Conservation (phyloP, 2,329 filamentous ascomycete species). For the Alternaria incomplexa region DNA sequence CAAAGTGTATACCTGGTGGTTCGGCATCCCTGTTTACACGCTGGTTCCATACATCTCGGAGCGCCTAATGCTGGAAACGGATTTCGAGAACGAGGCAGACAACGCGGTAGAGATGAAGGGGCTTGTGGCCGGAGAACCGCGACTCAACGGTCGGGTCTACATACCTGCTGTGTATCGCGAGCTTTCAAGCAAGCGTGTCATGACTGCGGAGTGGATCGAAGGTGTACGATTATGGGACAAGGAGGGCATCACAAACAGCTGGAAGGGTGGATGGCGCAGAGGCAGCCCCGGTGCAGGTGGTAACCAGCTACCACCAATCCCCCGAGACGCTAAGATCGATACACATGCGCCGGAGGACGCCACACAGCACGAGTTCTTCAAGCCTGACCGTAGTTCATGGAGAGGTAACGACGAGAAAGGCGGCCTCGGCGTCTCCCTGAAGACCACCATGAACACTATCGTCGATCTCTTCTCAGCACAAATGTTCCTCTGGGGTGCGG, state of each 20-base stretch:
- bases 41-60: slow-evolving; percentile 93
- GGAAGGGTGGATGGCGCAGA: slow-evolving; percentile 77
- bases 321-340: slow-evolving; percentile 44
- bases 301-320: slow-evolving; percentile 60
- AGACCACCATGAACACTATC: slow-evolving; percentile 95
- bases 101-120: slow-evolving; percentile 85
- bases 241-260: slow-evolving; percentile 74
- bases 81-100: slow-evolving; percentile 88
- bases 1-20: slow-evolving; percentile 82
- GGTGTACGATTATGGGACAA: slow-evolving; percentile 93
- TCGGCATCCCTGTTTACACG: slow-evolving; percentile 90
- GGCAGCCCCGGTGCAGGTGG: slow-evolving; percentile 81
- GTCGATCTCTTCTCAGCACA: slow-evolving; percentile 95
- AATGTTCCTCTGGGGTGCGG: slow-evolving; percentile 95
- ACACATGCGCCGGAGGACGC: slow-evolving; percentile 38
- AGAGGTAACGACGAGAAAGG: slow-evolving; percentile 73
- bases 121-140: slow-evolving; percentile 76
- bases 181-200: slow-evolving; percentile 79
- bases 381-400: slow-evolving; percentile 83
- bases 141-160: slow-evolving; percentile 81
- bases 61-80: slow-evolving; percentile 89
- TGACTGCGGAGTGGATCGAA: slow-evolving; percentile 98
- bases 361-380: slow-evolving; percentile 65
- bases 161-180: slow-evolving; percentile 85
- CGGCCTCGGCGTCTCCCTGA: slow-evolving; percentile 80